Evolutionary conservation across 495 filamentous ascomycete species (phyloP).

Genomic region (Parachaetomium inaequale): DNA sequence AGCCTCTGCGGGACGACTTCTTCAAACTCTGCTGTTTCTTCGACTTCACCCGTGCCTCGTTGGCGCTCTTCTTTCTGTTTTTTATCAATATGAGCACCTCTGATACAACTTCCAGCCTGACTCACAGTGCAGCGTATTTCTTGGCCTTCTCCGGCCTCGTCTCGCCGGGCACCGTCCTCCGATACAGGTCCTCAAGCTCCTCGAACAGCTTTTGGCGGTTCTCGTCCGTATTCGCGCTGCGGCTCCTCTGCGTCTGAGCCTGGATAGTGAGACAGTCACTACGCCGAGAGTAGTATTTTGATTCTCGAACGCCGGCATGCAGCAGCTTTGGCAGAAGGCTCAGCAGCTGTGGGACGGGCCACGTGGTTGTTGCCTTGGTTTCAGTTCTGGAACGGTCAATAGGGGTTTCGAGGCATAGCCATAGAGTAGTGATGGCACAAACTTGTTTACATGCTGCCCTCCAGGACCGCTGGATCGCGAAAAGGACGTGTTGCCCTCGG

Average conservation of each 20-base stretch:
- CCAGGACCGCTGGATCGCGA: slow-evolving; percentile 89
- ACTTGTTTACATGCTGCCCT: slow-evolving; percentile 98
- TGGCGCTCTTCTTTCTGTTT: slow-evolving; percentile 65
- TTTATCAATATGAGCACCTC: neutral
- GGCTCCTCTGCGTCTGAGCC: slow-evolving; percentile 45
- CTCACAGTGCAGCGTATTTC: slow-evolving; percentile 43
- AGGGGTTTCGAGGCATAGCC: neutral
- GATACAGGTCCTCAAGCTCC: slow-evolving; percentile 62
- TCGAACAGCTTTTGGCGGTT: slow-evolving; percentile 43
- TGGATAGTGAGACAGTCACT: slow-evolving; percentile 52
- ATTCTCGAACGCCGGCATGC: slow-evolving; percentile 57
- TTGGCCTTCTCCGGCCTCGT: slow-evolving; percentile 37
- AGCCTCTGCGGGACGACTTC: slow-evolving; percentile 61
- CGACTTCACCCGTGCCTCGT: slow-evolving; percentile 60
- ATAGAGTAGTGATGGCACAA: slow-evolving; percentile 27
- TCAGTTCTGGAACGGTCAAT: slow-evolving; percentile 62
- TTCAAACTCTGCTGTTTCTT: slow-evolving; percentile 82
- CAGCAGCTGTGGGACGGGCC: slow-evolving; percentile 55
- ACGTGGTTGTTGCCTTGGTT: slow-evolving; percentile 78
- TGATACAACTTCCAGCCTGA: neutral
- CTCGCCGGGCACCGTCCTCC: slow-evolving; percentile 37
- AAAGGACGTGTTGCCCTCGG: slow-evolving; percentile 66
- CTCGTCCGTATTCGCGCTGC: slow-evolving; percentile 45
- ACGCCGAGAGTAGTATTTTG: slow-evolving; percentile 65
- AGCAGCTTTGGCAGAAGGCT: slow-evolving; percentile 65